These are phyloP conservation scores for Fagus sylvatica DNA, from an alignment of 306 rosid species.

Conservation along the genomic window DNA sequence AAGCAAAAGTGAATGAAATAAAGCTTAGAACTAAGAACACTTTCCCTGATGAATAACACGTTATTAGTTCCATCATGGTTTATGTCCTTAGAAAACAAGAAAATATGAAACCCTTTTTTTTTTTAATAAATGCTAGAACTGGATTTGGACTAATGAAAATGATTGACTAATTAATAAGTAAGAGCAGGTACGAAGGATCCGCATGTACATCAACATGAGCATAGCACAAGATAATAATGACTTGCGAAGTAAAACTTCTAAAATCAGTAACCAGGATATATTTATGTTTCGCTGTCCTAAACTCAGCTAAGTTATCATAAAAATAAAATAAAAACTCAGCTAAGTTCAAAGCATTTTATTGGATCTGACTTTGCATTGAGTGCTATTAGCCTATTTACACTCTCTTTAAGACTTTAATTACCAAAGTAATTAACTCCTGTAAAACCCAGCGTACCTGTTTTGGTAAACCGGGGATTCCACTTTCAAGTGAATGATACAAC, in stretches of 20 bases:
- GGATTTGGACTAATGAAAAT: neutral
- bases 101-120: neutral
- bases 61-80: neutral
- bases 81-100: neutral
- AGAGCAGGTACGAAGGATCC: neutral
- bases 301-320: too few species aligned
- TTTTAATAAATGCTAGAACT: too few species aligned
- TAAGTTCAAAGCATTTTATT: too few species aligned
- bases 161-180: neutral
- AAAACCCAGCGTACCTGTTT: too few species aligned
- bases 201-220: neutral
- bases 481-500: too few species aligned
- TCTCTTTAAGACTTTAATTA: neutral
- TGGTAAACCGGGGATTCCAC: too few species aligned
- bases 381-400: too few species aligned
- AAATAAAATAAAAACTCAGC: too few species aligned
- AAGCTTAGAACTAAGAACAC: neutral
- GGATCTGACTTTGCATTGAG: too few species aligned
- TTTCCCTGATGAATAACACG: neutral
- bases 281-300: neutral
- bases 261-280: neutral
- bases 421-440: conserved; percentile 1
- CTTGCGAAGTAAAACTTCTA: neutral
- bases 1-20: too few species aligned
- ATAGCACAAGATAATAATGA: neutral